Evolutionary conservation across 1,284 basidiomycete species (phyloP).

Genomic region (Omphalotus olearius): DNA sequence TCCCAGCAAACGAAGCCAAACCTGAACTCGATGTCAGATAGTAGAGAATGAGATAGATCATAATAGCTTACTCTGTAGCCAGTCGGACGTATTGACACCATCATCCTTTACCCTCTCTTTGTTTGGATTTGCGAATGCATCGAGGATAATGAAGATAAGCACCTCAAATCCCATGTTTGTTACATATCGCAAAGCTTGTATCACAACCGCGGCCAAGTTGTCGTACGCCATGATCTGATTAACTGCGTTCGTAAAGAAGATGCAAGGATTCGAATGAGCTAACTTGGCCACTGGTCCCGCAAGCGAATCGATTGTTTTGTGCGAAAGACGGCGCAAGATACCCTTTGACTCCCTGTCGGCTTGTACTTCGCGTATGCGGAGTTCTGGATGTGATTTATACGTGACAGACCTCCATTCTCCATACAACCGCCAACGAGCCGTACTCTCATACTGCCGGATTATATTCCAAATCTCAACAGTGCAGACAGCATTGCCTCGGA

Average conservation of each 20-base stretch:
- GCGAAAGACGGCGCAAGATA: slow-evolving; percentile 78
- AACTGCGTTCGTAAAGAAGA: slow-evolving; percentile 88
- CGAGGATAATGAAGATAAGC: slow-evolving; percentile 84
- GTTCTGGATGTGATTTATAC: slow-evolving; percentile 70
- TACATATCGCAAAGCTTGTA: slow-evolving; percentile 87
- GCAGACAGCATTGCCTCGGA: slow-evolving; percentile 81
- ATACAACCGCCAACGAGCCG: slow-evolving; percentile 84
- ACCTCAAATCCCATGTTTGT: slow-evolving; percentile 94
- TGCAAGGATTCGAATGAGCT: slow-evolving; percentile 90
- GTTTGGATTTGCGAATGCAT: slow-evolving; percentile 82
- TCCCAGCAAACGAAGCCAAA: slow-evolving; percentile 90
- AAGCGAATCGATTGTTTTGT: slow-evolving; percentile 76
- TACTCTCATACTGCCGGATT: slow-evolving; percentile 73
- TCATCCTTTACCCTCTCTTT: slow-evolving; percentile 89
- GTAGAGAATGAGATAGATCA: slow-evolving; percentile 2
- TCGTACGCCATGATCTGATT: slow-evolving; percentile 97
- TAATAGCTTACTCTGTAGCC: slow-evolving; percentile 81
- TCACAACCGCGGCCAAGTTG: slow-evolving; percentile 88
- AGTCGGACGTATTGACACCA: slow-evolving; percentile 88
- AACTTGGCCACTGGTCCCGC: slow-evolving; percentile 92
- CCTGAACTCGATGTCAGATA: slow-evolving; percentile 40
- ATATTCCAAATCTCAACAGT: slow-evolving; percentile 88
- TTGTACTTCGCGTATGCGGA: slow-evolving; percentile 67
- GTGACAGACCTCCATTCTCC: slow-evolving; percentile 89
- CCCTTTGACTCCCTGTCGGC: slow-evolving; percentile 77